Conservation (phyloP, 2,329 filamentous ascomycete species). For the Aspergillus calidoustus region DNA sequence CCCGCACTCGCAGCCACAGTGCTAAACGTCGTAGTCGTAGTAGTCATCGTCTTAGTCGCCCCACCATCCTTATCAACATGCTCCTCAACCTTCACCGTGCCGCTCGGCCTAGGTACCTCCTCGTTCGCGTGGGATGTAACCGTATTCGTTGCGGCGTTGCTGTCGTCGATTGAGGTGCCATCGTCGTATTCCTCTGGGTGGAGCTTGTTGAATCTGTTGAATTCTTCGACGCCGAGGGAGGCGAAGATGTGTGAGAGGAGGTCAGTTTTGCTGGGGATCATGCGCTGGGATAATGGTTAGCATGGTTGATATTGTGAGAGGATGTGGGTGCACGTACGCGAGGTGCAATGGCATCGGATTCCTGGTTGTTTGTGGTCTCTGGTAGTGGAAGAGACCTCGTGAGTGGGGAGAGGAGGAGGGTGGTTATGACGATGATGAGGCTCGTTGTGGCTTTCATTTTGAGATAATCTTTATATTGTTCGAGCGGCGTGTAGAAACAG, state of each 20-base stretch:
- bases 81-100: not conserved
- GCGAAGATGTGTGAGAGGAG: conserved; percentile 12
- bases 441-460: conserved; percentile 1
- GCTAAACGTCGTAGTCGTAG: not conserved
- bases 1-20: not conserved
- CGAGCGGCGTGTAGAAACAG: not conserved
- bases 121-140: not conserved
- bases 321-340: not conserved
- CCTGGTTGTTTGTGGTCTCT: not conserved
- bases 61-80: not conserved
- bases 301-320: not conserved
- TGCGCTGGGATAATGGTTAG: conserved; percentile 12
- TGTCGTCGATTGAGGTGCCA: conserved; percentile 2
- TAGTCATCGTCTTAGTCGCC: not conserved
- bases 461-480: not conserved
- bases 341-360: not conserved
- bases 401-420: not conserved
- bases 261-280: conserved; percentile 15
- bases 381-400: not conserved
- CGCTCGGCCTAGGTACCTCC: not conserved
- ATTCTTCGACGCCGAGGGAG: conserved; percentile 12
- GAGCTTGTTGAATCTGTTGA: conserved; percentile 14
- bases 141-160: not conserved
- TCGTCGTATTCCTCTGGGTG: not conserved
- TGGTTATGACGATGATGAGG: not conserved